These are phyloP conservation scores for Plasmodium coatneyi DNA, from an alignment of 169 alveolate genomes.

Conservation along the genomic window DNA sequence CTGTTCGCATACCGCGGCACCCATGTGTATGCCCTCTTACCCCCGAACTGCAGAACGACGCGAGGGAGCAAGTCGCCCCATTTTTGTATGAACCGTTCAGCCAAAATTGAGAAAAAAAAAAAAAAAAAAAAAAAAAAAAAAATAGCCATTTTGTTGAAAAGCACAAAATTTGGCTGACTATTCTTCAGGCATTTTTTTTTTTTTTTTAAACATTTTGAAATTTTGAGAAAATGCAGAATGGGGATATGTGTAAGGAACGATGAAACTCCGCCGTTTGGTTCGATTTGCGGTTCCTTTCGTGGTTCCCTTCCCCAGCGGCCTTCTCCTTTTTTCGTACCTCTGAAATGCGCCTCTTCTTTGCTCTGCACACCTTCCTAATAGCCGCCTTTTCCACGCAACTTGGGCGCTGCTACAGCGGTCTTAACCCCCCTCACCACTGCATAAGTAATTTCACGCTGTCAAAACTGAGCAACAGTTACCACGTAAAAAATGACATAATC, in stretches of 20 bases:
- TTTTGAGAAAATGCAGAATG: background rate
- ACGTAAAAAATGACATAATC: conserved; percentile 57
- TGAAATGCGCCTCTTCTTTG: conserved; percentile 17
- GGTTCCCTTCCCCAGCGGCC: background rate
- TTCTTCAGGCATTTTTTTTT: background rate
- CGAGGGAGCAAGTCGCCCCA: background rate
- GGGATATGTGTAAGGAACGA: background rate
- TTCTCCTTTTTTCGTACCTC: background rate
- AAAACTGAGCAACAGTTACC: conserved; percentile 54
- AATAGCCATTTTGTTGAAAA: conserved; percentile 1
- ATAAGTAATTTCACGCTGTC: conserved; percentile 12
- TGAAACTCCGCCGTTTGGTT: background rate
- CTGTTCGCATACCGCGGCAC: background rate
- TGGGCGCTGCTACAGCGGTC: background rate
- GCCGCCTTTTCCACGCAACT: background rate
- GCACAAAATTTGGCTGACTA: conserved; percentile 11
- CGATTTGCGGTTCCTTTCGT: background rate
- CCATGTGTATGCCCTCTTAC: background rate
- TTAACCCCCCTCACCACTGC: conserved; percentile 1
- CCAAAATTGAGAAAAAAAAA: conserved; percentile 9
- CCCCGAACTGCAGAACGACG: background rate
- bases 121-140: conserved; percentile 14
- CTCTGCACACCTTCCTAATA: background rate
- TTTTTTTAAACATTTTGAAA: background rate
- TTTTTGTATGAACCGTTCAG: conserved; percentile 8